phyloP scores from a whole-genome alignment of 2,329 filamentous ascomycete species.

The Aspergillus caelatus region DNA sequence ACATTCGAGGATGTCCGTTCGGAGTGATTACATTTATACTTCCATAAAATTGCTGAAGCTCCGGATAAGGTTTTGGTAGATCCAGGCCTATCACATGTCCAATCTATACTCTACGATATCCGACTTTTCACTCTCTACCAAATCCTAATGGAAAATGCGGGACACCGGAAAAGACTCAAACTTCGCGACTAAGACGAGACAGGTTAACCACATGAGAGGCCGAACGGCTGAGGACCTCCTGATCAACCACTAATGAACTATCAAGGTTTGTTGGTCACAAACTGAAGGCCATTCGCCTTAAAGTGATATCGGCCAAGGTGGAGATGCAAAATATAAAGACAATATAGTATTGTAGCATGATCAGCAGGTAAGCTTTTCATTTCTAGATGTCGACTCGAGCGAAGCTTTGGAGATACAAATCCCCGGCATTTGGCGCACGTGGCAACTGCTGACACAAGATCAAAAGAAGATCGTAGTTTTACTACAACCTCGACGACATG shows the following conservation, averaged over 20 bases:
- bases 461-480: not conserved
- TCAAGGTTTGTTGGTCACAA: not conserved
- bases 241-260: not conserved
- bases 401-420: not conserved
- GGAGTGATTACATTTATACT: not conserved
- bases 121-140: too few relatives aligned
- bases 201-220: constrained; percentile 21
- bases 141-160: constrained; percentile 9
- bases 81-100: not conserved
- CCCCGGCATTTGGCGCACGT: not conserved
- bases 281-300: not conserved
- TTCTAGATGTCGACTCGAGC: not conserved
- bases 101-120: not conserved
- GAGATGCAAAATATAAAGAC: not conserved
- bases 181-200: constrained; percentile 24
- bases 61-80: not conserved
- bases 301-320: not conserved
- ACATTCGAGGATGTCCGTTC: not conserved
- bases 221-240: not conserved
- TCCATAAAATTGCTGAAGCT: not conserved
- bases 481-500: not conserved
- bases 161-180: constrained; percentile 9
- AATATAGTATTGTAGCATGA: not conserved
- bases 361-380: too few relatives aligned
- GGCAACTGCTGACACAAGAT: not conserved